Evolutionary conservation across 208 protist species (phyloP).

Genomic region (Acanthamoeba rhysodes): DNA sequence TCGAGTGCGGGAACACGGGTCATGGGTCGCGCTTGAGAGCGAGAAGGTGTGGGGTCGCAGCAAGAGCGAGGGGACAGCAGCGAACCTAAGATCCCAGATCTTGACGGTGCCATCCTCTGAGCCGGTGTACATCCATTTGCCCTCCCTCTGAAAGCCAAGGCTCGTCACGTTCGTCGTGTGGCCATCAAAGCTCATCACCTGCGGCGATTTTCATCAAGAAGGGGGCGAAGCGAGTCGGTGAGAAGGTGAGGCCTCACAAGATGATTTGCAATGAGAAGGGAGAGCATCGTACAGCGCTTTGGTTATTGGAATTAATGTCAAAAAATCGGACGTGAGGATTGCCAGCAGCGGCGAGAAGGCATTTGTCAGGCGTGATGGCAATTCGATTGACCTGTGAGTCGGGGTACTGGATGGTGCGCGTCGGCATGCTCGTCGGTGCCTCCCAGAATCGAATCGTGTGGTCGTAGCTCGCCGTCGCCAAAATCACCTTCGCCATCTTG

Average conservation of each 20-base stretch:
- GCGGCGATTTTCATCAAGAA: background rate
- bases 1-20: background rate
- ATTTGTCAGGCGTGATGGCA: conserved; percentile 91
- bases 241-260: background rate
- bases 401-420: conserved; percentile 89
- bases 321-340: conserved; percentile 91
- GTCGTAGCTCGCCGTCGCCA: conserved; percentile 93
- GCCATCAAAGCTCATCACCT: conserved; percentile 90
- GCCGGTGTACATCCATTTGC: conserved; percentile 93
- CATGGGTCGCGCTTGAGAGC: background rate
- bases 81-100: conserved; percentile 93
- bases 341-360: conserved; percentile 90
- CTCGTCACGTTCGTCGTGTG: conserved; percentile 92
- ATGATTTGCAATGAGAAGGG: background rate
- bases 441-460: conserved; percentile 95
- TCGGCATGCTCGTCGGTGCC: conserved; percentile 89
- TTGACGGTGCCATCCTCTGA: conserved; percentile 94
- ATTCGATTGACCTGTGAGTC: conserved; percentile 93
- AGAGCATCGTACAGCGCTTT: conserved; percentile 78
- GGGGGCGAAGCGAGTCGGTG: background rate
- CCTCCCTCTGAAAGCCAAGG: conserved; percentile 93
- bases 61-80: background rate
- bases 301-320: conserved; percentile 87
- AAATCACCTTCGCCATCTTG: conserved; percentile 67
- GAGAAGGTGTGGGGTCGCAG: background rate